Evolutionary conservation across 106 monocot species (phyloP), one percentile per base, ranked within the genome.

Genomic region (Acanthochlamys bracteata): DNA sequence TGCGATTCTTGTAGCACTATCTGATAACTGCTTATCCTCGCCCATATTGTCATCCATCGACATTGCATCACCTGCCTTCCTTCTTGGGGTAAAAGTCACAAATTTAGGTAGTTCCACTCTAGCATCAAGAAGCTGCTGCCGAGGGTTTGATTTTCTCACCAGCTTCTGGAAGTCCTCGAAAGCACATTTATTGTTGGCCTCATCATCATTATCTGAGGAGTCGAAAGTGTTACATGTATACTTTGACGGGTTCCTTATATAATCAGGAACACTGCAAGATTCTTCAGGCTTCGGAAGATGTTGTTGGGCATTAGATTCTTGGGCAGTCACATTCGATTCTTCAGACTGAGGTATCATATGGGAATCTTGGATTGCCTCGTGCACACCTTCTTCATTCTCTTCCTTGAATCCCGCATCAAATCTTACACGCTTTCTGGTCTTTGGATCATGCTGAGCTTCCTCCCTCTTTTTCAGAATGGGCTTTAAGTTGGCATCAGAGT

Each of bases 391-490:
- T 24, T 66, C 46, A 14, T 58, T 59, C 24, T 49, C 42, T 57
- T 69, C 73, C 33, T 58, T 62, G 60, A 25, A 65, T 20, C 4
- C 63, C n/a, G 81, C 52, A 74, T 82, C 77, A 63, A 95, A 95
- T 41, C 90, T 69, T 39, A 99, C 98, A 47, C 85, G 85, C 65
- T 99, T 99, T 41, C 79, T 92, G 60, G 88, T 88, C 64, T 81
- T 92, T 42, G 45, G 7, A 41, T 89, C 85, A 0, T 24, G 20
- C 23, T 60, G 74, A 20, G 60, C 72, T 14, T 12, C 12, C 41
- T 74, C 81, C 71, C 85, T 99, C 63, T 92, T 73, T 66, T 92
- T 99, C 45, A 99, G 52, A 64, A 99, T 99, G 15, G 98, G 86
- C 57, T 99, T 99, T 58, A 83, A 16, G 24, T 79, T 80, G 11